A percentile compares a stretch with the other conserved stretches of the same genome.
These are phyloP conservation scores for Fusarium sp. DNA, from an alignment of 2,329 filamentous ascomycete genomes.

Conservation along the genomic window DNA sequence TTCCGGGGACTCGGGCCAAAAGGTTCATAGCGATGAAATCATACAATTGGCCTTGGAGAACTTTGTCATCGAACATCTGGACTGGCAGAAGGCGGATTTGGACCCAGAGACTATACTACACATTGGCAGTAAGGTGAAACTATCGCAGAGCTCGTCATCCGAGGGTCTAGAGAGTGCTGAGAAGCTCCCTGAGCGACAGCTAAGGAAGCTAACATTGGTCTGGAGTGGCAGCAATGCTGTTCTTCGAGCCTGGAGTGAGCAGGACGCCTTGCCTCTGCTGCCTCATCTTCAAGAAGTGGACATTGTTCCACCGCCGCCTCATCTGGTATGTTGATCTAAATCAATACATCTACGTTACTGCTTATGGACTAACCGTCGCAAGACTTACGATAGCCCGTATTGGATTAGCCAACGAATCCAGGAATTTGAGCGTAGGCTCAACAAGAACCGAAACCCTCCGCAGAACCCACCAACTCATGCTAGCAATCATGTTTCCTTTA, in stretches of 20 bases:
- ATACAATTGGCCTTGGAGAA: background rate
- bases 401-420: too few relatives aligned
- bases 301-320: background rate
- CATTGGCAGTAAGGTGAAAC: background rate
- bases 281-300: background rate
- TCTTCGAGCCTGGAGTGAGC: conserved; percentile 1
- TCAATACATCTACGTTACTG: too few relatives aligned
- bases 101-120: conserved; percentile 6
- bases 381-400: too few relatives aligned
- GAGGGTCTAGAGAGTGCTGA: too few relatives aligned
- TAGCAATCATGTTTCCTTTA: too few relatives aligned
- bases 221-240: conserved; percentile 17
- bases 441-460: too few relatives aligned
- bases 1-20: background rate
- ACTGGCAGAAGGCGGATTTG: conserved; percentile 8
- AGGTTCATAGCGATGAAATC: background rate
- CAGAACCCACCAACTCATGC: too few relatives aligned
- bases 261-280: background rate
- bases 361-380: too few relatives aligned
- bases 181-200: background rate
- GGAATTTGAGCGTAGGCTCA: too few relatives aligned
- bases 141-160: too few relatives aligned
- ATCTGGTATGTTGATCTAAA: too few relatives aligned
- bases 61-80: conserved; percentile 1
- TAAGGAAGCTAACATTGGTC: background rate